Evolutionary conservation across 176 grass and related monocot species (phyloP), one percentile per base, ranked within the genome.

Genomic region (Raddia distichophylla): DNA sequence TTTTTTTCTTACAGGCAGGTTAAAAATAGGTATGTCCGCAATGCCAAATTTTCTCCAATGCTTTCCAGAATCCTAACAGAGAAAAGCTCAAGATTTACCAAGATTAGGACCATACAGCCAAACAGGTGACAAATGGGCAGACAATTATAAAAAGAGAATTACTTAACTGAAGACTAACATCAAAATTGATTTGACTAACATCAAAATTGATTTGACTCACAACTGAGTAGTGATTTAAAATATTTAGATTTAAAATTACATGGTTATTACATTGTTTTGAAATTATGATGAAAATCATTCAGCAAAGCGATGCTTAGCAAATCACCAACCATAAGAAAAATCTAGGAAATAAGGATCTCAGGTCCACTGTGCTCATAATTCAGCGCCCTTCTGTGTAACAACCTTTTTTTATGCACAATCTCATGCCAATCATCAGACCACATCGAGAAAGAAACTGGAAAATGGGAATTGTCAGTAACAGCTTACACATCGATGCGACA

Each of bases 241-340:
- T 16, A 35, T 59, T 47, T 59, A 4, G 2, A 71, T 49, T 67
- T 7, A 4, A 46, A 75, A 34, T 19, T 53, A 40, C 8, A 72
- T 6, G 13, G 9, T 33, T 35, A 15, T 27, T 33, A 40, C 40
- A 73, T 63, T 72, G 37, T 27, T 44, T 52, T 40, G 17, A 64
- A 64, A 7, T 54, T 54, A 6, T 8, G 20, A 70, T 20, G 42
- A 49, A 72, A 61, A 37, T 51, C 16, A 62, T 54, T n/a, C 69
- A 15, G 8, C 13, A 44, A 53, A 2, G 60, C 19, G 75, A 83
- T 40, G 15, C 14, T 4, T 53, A 64, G 18, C 58, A 82, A 12
- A 82, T 62, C 57, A 60, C 27, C 45, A 43, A 19, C 19, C 50
- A 74, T 81, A 63, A 63, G 33, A 2, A 69, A 82, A 81, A 8